Conservation (phyloP, 129 eudicot genomes). For the Escallonia rubra region DNA sequence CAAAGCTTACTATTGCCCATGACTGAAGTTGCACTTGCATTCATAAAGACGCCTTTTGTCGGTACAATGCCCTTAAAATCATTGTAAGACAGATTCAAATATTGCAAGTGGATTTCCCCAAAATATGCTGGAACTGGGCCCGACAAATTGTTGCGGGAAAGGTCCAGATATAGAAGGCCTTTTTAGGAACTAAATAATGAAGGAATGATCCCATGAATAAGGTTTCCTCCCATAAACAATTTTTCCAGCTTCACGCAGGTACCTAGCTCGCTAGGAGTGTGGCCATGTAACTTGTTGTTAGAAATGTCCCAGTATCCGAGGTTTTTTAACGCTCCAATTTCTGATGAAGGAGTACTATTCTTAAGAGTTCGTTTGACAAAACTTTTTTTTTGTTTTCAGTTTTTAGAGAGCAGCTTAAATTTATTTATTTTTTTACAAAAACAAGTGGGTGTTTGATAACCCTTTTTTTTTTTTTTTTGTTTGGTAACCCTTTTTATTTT, state of each 20-base stretch:
- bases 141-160: constrained; percentile 19
- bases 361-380: no score
- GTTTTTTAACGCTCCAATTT: constrained; percentile 12
- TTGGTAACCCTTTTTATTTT: no score
- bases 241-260: constrained; percentile 9
- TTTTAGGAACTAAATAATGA: constrained; percentile 4
- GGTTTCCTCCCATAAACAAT: constrained; percentile 10
- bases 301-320: constrained; percentile 12
- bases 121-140: constrained; percentile 18
- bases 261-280: constrained; percentile 16
- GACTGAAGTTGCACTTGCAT: constrained; percentile 16
- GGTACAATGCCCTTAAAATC: constrained; percentile 22
- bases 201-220: constrained; percentile 12
- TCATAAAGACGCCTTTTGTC: constrained; percentile 11
- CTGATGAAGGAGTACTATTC: neutral
- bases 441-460: no score
- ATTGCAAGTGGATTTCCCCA: constrained; percentile 1
- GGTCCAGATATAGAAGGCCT: constrained; percentile 9
- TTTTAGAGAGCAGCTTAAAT: no score
- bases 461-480: no score
- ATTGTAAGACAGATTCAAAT: constrained; percentile 17
- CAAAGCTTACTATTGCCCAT: constrained; percentile 16
- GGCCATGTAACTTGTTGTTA: constrained; percentile 15
- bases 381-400: no score
- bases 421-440: no score